These are phyloP conservation scores for Taphrina pruni DNA, from an alignment of 1,139 yeast genomes.

Conservation along the genomic window DNA sequence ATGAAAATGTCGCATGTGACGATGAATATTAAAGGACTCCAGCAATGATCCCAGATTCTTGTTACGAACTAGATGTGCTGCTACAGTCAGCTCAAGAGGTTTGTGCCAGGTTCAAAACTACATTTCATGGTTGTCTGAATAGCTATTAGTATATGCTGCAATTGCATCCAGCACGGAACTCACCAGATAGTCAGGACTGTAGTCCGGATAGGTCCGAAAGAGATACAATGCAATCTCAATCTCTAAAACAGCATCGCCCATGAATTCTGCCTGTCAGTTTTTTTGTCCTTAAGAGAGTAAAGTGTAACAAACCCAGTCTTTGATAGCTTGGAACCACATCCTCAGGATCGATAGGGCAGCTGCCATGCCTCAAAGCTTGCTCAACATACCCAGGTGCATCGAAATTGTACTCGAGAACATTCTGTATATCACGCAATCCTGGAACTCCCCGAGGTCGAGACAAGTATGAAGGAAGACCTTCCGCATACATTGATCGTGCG, in stretches of 20 bases:
- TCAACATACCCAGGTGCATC: constrained; percentile 22
- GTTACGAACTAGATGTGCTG: constrained; percentile 42
- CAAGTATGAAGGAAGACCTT: constrained; percentile 4
- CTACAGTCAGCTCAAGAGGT: constrained; percentile 11
- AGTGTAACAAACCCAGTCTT: constrained; percentile 16
- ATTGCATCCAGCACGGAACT: background rate
- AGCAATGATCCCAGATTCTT: constrained; percentile 40
- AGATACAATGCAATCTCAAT: constrained; percentile 24
- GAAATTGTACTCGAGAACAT: constrained; percentile 38
- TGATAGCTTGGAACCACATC: constrained; percentile 36
- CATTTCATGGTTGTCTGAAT: constrained; percentile 17
- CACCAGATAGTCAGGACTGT: constrained; percentile 17
- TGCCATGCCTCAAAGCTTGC: constrained; percentile 43
- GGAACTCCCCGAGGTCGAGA: constrained; percentile 1
- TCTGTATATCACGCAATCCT: constrained; percentile 20
- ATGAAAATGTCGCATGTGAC: constrained; percentile 38
- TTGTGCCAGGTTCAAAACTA: background rate
- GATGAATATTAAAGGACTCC: constrained; percentile 34
- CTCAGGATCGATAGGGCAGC: constrained; percentile 24
- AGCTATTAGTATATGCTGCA: background rate
- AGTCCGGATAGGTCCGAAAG: constrained; percentile 13
- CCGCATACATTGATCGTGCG: constrained; percentile 6
- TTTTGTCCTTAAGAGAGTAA: constrained; percentile 3
- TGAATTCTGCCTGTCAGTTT: constrained; percentile 40
- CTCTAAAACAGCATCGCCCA: constrained; percentile 44